These are phyloP conservation scores for Daedalea quercina DNA, from an alignment of 768 basidiomycete species.

Conservation along the genomic window DNA sequence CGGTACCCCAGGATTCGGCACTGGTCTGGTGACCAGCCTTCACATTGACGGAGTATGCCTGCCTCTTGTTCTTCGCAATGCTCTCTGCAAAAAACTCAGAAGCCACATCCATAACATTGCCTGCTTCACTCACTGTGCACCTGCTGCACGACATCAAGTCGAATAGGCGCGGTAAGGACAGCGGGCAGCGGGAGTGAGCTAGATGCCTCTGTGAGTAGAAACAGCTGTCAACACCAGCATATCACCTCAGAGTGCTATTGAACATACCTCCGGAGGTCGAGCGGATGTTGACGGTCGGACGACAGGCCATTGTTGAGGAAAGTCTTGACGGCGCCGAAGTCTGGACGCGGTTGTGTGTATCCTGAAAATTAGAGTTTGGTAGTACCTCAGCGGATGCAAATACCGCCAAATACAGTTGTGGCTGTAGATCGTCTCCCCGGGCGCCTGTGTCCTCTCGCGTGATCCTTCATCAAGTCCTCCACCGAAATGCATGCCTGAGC, in stretches of 20 bases:
- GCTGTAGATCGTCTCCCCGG: neutral
- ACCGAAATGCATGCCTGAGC: neutral
- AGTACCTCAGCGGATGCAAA: slow-evolving; percentile 15
- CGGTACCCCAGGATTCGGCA: slow-evolving; percentile 99
- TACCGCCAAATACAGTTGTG: slow-evolving; percentile 4
- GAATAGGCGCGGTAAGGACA: slow-evolving; percentile 96
- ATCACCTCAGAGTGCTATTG: neutral
- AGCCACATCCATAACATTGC: neutral
- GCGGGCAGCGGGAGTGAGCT: slow-evolving; percentile 89
- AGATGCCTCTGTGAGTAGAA: slow-evolving; percentile 55
- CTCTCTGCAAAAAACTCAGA: slow-evolving; percentile 54
- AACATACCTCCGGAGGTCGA: slow-evolving; percentile 65
- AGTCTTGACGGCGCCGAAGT: slow-evolving; percentile 34
- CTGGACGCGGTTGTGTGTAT: slow-evolving; percentile 12
- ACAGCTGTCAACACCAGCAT: neutral
- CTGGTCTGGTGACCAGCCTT: slow-evolving; percentile 99
- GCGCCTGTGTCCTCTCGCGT: neutral
- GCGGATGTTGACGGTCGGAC: slow-evolving; percentile 86
- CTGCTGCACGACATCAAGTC: slow-evolving; percentile 96
- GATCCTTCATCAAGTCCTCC: neutral
- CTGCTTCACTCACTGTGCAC: slow-evolving; percentile 89
- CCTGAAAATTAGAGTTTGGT: slow-evolving; percentile 18
- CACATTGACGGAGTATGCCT: slow-evolving; percentile 93
- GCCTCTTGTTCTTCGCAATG: slow-evolving; percentile 96
- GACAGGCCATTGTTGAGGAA: slow-evolving; percentile 71